These are phyloP conservation scores for Penicillium olsonii DNA, from an alignment of 2,329 filamentous ascomycete genomes.

Conservation along the genomic window DNA sequence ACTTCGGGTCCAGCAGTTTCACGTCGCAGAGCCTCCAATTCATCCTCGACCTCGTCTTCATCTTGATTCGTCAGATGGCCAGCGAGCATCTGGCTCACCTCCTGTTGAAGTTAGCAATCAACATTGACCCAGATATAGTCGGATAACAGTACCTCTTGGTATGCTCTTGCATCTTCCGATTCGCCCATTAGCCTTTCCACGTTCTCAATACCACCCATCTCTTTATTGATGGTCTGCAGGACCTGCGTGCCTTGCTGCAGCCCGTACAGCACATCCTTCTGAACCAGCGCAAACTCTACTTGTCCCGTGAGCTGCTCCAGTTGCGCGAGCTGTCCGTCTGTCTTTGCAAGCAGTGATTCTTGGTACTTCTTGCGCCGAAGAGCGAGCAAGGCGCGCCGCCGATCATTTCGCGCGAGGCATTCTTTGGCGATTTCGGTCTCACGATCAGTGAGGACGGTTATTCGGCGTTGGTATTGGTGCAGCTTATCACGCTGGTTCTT, in stretches of 20 bases:
- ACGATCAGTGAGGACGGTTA: conserved; percentile 79
- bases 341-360: conserved; percentile 82
- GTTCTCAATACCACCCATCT: conserved; percentile 93
- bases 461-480: conserved; percentile 91
- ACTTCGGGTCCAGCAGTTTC: conserved; percentile 51
- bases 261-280: conserved; percentile 93
- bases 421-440: conserved; percentile 84
- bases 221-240: conserved; percentile 83
- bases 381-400: conserved; percentile 78
- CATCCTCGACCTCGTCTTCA: conserved; percentile 96
- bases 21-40: conserved; percentile 77
- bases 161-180: conserved; percentile 83
- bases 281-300: conserved; percentile 94
- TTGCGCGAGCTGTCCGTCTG: conserved; percentile 90
- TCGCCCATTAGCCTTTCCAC: conserved; percentile 96
- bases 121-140: neutral
- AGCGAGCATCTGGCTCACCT: conserved; percentile 88
- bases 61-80: conserved; percentile 89
- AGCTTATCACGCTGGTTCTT: conserved; percentile 97
- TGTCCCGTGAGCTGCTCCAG: conserved; percentile 83
- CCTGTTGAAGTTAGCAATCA: conserved; percentile 55
- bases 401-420: conserved; percentile 79
- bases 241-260: conserved; percentile 89
- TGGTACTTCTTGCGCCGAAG: conserved; percentile 97
- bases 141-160: conserved; percentile 68